Evolutionary conservation across 768 basidiomycete species (phyloP).

Genomic region (Russula abietina): DNA sequence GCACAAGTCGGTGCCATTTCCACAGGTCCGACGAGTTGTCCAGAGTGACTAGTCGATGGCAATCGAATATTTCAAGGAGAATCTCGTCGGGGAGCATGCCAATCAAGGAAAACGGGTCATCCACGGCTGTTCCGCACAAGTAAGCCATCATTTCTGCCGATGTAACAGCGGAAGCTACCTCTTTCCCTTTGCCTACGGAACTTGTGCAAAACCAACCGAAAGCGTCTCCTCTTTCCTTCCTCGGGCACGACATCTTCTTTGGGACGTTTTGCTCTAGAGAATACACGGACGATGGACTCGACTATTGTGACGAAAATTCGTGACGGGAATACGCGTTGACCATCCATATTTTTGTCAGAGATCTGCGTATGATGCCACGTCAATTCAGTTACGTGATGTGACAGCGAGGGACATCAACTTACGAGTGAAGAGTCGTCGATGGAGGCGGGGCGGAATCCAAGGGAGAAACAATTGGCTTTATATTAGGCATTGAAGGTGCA

Average conservation of each 20-base stretch:
- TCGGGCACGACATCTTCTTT: not conserved
- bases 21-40: not conserved
- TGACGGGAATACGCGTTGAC: not conserved
- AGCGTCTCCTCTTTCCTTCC: not conserved
- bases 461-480: conserved; percentile 1
- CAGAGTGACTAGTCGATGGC: not conserved
- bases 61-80: conserved; percentile 5
- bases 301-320: not conserved
- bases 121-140: not conserved
- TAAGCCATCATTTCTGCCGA: not conserved
- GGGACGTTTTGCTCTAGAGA: not conserved
- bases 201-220: not conserved
- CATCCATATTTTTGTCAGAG: not conserved
- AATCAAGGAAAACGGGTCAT: not conserved
- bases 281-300: not conserved
- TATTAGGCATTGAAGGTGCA: conserved; percentile 15
- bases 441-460: not conserved
- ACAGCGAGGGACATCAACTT: not conserved
- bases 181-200: not conserved
- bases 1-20: conserved; percentile 12
- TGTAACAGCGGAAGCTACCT: not conserved
- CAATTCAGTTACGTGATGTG: not conserved
- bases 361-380: not conserved
- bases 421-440: not conserved
- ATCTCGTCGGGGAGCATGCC: not conserved